A percentile compares a stretch with the other conserved stretches of the same genome.
phyloP scores from a whole-genome alignment of 768 basidiomycete genomes.

The Lanmaoa rubissima region DNA sequence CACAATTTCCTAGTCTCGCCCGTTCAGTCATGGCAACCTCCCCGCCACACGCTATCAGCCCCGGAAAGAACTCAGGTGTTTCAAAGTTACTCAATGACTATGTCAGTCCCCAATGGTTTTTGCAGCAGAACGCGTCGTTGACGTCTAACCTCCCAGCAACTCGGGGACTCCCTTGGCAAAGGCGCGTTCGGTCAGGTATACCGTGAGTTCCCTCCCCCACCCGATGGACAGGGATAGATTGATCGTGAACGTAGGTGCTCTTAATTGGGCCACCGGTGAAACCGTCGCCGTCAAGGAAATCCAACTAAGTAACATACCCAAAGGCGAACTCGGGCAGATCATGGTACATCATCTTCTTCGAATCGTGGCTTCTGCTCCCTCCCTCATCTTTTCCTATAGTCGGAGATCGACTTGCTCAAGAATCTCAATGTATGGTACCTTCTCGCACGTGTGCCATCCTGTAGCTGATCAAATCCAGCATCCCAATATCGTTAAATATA shows the following conservation, averaged over 20 bases:
- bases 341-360: slow-evolving; percentile 58
- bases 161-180: slow-evolving; percentile 94
- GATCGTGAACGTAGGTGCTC: slow-evolving; percentile 63
- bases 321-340: slow-evolving; percentile 91
- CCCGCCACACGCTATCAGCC: slow-evolving; percentile 18
- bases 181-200: slow-evolving; percentile 98
- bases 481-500: slow-evolving; percentile 98
- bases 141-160: slow-evolving; percentile 58
- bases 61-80: slow-evolving; percentile 32
- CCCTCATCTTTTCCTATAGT: slow-evolving; percentile 44
- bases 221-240: slow-evolving; percentile 62
- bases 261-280: slow-evolving; percentile 97
- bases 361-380: neutral
- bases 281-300: slow-evolving; percentile 99
- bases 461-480: slow-evolving; percentile 53
- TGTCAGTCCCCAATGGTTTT: slow-evolving; percentile 36
- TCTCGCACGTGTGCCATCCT: neutral
- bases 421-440: slow-evolving; percentile 78
- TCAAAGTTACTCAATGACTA: slow-evolving; percentile 66
- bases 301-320: slow-evolving; percentile 89
- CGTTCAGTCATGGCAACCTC: slow-evolving; percentile 23
- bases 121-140: neutral
- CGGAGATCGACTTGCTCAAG: slow-evolving; percentile 96
- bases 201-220: slow-evolving; percentile 51
- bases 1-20: neutral